These are phyloP conservation scores for Helicostylum pulchrum DNA, from an alignment of 192 early-diverging fungal species.

Conservation along the genomic window DNA sequence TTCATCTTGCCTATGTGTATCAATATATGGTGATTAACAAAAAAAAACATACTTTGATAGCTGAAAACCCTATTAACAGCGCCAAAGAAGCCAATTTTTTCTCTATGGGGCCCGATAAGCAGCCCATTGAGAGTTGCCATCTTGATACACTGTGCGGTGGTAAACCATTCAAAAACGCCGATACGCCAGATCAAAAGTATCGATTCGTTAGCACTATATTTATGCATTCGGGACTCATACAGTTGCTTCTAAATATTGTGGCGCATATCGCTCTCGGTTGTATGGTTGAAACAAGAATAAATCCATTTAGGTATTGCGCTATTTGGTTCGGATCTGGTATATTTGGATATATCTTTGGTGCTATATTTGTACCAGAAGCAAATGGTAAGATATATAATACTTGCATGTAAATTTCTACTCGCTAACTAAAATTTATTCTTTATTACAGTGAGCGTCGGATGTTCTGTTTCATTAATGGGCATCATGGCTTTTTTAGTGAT, in stretches of 20 bases:
- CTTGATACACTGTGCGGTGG: not conserved
- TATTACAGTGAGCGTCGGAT: not conserved
- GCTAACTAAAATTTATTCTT: not conserved
- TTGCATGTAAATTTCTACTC: not conserved
- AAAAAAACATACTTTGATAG: not conserved
- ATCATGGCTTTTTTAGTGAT: not conserved
- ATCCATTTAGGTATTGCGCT: not conserved
- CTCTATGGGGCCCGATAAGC: no score
- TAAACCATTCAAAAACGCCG: not conserved
- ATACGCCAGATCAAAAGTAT: not conserved
- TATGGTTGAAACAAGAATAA: constrained; percentile 1
- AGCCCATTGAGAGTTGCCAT: not conserved
- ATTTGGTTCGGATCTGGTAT: not conserved
- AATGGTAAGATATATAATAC: not conserved
- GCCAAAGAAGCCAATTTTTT: no score
- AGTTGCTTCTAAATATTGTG: not conserved
- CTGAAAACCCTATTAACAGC: no score
- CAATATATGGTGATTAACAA: no score
- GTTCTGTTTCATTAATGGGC: not conserved
- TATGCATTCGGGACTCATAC: not conserved
- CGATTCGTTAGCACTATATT: not conserved
- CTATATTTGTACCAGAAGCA: not conserved
- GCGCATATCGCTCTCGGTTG: not conserved
- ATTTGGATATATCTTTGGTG: not conserved
- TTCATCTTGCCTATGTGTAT: no score